Base-by-base conservation (phyloP, 306 rosid species). In the Fagus sylvatica region DNA sequence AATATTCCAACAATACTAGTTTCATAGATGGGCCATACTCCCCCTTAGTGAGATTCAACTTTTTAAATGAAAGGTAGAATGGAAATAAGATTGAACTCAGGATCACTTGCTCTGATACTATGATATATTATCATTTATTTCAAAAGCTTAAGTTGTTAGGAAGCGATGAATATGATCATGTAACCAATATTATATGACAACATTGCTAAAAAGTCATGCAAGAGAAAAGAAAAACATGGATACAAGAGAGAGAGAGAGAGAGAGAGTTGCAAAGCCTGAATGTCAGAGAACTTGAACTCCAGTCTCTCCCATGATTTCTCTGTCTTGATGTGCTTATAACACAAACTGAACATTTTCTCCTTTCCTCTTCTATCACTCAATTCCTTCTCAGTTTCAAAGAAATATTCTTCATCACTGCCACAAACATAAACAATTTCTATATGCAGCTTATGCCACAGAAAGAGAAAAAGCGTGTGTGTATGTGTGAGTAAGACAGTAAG, bases 251-350 rank as follows among this genome's bases (percentile, higher is more conserved):
- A 66, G 28, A 8, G 59, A 10, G 39, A 9, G 17, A 32, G 34
- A 74, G 70, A 74, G 72, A 87, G 91, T 89, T 87, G 87, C 9
- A 81, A 75, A 2, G 85, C 88, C 28, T 87, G 79, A 46, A 87
- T 81, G 57, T 89, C 71, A 28, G 93, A 85, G 77, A 89, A 81
- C 74, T 79, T 87, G 87, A 87, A 87, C 67, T 89, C 88, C 22
- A 82, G 34, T 80, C 64, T 80, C 2, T 83, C 87, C 33, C 69
- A 72, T 69, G 83, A 48, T 71, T 72, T 78, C 56, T 86, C 75
- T 65, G 77, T 42, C 78, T 33, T 22, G 28, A 22, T 17, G 64
- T 72, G 67, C 7, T 74, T 36, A 42, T 53, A 22, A 22, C 28
- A 42, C 76, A 76, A 78, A 56, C 68, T 56, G 55, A 48, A 55